These are phyloP conservation scores for Naganishia sp. DNA, from an alignment of 1,284 basidiomycete genomes.

Conservation along the genomic window DNA sequence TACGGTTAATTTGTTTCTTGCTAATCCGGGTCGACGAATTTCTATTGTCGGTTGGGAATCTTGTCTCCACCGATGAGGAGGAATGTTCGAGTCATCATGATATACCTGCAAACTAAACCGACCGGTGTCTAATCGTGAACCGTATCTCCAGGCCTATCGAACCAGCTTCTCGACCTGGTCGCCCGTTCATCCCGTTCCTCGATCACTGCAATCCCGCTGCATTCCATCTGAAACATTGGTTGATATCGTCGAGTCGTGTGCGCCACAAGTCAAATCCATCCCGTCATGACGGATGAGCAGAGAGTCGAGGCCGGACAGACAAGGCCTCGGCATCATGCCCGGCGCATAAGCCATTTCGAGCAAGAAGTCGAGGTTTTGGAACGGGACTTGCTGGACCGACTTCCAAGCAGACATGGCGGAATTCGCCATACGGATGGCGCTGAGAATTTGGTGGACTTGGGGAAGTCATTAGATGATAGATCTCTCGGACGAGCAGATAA, in stretches of 20 bases:
- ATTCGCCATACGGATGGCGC: too few species aligned
- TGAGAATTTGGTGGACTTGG: too few species aligned
- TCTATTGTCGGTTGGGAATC: neutral
- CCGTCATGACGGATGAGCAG: neutral
- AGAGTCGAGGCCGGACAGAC: neutral
- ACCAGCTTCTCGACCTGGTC: too few species aligned
- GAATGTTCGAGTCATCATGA: neutral
- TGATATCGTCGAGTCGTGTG: neutral
- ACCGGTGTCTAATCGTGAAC: too few species aligned
- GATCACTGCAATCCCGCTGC: too few species aligned
- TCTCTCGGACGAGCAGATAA: neutral
- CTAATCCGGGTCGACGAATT: neutral
- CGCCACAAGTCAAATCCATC: neutral
- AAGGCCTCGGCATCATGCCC: neutral
- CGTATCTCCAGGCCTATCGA: too few species aligned
- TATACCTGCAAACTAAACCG: too few species aligned
- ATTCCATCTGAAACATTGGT: neutral
- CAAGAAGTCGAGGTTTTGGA: conserved; percentile 24
- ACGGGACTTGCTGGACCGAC: conserved; percentile 20
- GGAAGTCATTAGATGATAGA: too few species aligned
- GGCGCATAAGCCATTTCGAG: conserved; percentile 19
- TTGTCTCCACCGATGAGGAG: neutral
- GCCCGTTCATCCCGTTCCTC: too few species aligned
- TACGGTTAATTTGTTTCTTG: conserved; percentile 1
- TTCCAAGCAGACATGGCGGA: conserved; percentile 3